Conservation (phyloP, 179 eudicot genomes). For the Heliamphora ciliata region DNA sequence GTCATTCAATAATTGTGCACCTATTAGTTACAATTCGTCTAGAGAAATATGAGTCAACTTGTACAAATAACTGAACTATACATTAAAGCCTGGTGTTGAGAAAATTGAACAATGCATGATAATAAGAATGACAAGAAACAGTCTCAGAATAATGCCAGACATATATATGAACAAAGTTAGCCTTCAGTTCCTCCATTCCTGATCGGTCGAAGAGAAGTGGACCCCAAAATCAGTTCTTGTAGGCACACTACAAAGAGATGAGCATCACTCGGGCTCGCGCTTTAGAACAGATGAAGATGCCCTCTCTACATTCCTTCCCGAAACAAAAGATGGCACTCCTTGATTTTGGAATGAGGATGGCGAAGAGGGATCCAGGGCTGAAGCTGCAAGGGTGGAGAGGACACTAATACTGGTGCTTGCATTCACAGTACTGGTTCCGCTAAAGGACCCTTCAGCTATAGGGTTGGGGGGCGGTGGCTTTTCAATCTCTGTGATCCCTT, state of each 20-base stretch:
- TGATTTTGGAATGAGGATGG: constrained; percentile 42
- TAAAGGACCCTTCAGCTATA: constrained; percentile 30
- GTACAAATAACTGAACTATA: background rate
- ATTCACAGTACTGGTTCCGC: constrained; percentile 30
- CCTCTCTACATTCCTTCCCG: constrained; percentile 36
- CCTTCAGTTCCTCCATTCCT: background rate
- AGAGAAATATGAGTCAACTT: background rate
- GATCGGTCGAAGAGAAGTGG: background rate
- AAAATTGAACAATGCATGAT: background rate
- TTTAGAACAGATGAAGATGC: constrained; percentile 30
- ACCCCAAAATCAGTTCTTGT: background rate
- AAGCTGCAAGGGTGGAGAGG: constrained; percentile 36
- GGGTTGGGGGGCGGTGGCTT: constrained; percentile 61
- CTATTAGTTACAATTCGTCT: constrained; percentile 3
- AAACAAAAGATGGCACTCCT: constrained; percentile 26
- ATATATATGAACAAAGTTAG: background rate
- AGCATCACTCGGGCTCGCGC: constrained; percentile 10
- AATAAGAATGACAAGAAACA: background rate
- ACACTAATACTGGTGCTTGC: constrained; percentile 29
- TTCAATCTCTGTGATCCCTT: constrained; percentile 64
- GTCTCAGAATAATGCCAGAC: background rate
- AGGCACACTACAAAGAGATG: background rate
- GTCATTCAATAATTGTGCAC: background rate
- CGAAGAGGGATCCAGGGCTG: constrained; percentile 39
- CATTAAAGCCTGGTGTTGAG: background rate